Percentiles rank a stretch among this genome's conserved stretches.
phyloP scores from a whole-genome alignment of 352 stramenopile genomes.

The Pythium apleroticum region DNA sequence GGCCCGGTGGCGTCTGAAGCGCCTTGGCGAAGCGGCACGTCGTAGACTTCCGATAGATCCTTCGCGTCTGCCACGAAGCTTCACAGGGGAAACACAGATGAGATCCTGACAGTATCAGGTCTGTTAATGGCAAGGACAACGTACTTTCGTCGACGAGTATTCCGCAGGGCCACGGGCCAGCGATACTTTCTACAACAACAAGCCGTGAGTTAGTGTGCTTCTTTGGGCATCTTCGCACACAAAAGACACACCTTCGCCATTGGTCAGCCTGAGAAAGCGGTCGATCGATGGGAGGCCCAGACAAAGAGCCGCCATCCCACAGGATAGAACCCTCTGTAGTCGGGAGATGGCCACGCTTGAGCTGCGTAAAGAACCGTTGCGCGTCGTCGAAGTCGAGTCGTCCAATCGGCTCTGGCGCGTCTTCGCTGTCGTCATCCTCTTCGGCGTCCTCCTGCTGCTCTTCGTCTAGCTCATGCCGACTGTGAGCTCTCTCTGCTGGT shows the following conservation, averaged over 20 bases:
- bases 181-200: slow-evolving; percentile 61
- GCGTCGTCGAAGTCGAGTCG: slow-evolving; percentile 11
- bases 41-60: slow-evolving; percentile 19
- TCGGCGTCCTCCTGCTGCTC: slow-evolving; percentile 4
- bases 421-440: slow-evolving; percentile 8
- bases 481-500: neutral
- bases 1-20: neutral
- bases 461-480: neutral
- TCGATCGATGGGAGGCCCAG: slow-evolving; percentile 25
- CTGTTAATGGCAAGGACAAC: too few species aligned
- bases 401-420: slow-evolving; percentile 1
- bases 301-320: neutral
- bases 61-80: slow-evolving; percentile 24
- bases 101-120: neutral
- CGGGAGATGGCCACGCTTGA: slow-evolving; percentile 15
- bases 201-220: neutral
- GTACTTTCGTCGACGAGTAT: slow-evolving; percentile 59
- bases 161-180: slow-evolving; percentile 65
- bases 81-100: neutral
- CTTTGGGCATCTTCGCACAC: neutral
- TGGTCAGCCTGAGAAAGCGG: slow-evolving; percentile 24
- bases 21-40: slow-evolving; percentile 6
- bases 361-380: neutral
- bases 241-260: slow-evolving; percentile 27
- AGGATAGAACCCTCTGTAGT: slow-evolving; percentile 10